phyloP scores from a whole-genome alignment of 108 stramenopile species.

The Nitzschia sp. region DNA sequence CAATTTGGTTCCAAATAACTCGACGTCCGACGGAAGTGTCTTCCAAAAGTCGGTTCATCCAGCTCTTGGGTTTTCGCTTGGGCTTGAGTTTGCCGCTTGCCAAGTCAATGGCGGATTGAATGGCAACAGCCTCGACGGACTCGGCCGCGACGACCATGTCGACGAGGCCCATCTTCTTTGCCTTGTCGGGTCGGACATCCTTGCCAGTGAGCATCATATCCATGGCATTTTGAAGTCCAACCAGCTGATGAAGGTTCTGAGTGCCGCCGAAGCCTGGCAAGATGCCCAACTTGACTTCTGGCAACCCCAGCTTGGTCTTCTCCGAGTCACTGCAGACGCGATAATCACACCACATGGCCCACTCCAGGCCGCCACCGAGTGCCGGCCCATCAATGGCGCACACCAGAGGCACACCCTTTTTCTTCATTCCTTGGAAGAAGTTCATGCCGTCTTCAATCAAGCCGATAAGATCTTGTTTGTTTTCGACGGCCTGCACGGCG shows the following conservation, averaged over 20 bases:
- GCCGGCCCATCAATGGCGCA: constrained; percentile 96
- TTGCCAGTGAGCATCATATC: constrained; percentile 98
- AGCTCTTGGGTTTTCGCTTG: constrained; percentile 82
- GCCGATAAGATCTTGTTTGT: constrained; percentile 78
- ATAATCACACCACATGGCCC: constrained; percentile 99
- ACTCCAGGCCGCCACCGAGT: constrained; percentile 98
- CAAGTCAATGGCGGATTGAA: constrained; percentile 81
- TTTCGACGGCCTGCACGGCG: constrained; percentile 79
- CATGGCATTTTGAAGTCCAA: constrained; percentile 92
- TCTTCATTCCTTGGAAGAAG: constrained; percentile 78
- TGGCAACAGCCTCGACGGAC: constrained; percentile 85
- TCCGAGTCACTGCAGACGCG: constrained; percentile 90
- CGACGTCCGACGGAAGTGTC: constrained; percentile 87
- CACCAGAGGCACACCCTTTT: constrained; percentile 88
- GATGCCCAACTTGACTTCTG: constrained; percentile 98
- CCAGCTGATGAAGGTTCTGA: constrained; percentile 90
- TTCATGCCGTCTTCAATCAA: constrained; percentile 82
- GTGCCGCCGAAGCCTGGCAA: constrained; percentile 98
- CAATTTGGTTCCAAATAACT: constrained; percentile 92
- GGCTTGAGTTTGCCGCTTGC: constrained; percentile 88
- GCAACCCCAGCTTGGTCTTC: constrained; percentile 95
- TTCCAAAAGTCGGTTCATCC: constrained; percentile 85
- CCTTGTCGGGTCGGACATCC: constrained; percentile 93
- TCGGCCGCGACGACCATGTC: constrained; percentile 93
- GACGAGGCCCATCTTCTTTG: constrained; percentile 98